Evolutionary conservation across 1,284 basidiomycete genomes (phyloP), one percentile per base, ranked within the genome.

Genomic region (Ustilago crameri): DNA sequence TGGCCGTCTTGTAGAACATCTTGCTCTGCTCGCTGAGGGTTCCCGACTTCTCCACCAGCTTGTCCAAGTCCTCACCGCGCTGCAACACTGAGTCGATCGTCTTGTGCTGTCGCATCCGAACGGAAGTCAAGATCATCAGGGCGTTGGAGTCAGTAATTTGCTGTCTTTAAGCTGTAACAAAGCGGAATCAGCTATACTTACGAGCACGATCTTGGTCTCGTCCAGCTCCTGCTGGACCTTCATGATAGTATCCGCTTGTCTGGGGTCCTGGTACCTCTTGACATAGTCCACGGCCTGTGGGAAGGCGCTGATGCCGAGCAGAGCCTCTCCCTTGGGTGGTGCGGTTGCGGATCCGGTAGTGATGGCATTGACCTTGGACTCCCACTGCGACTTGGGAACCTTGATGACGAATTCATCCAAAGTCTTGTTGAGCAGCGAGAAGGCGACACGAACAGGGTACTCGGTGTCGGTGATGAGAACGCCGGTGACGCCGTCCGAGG

Each of bases 161-260:
- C 8, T 9, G n/a, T 18, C 15, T 17, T 22, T 9, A 9, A 37
- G n/a, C 35, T 37, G 35, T 17, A n/a, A 7, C 9, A 32, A 12
- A 22, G 20, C 14, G n/a, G 5, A 9, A 42, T 18, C 15, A 1
- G 15, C 20, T 3, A 24, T 23, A 53, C 75, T 53, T 51, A 79
- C 67, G 41, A 64, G 26, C 35, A 98, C 90, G 75, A 99, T 95
- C 90, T 99, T 99, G 9, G 96, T 98, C 87, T 99, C 96, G 83
- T 99, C 96, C 47, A 99, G 85, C 83, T 99, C 96, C 83, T 94
- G 91, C 84, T 99, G 96, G 17, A 99, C 96, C 79, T 91, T 90
- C 95, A 98, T 95, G 81, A 99, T 98, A 18, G 93, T 91, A 86
- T 99, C 96, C 5, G 96, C 96, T 86, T 98, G 95, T 70, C 91